Conservation (phyloP, 2,329 filamentous ascomycete species). For the Fusarium robinianum region DNA sequence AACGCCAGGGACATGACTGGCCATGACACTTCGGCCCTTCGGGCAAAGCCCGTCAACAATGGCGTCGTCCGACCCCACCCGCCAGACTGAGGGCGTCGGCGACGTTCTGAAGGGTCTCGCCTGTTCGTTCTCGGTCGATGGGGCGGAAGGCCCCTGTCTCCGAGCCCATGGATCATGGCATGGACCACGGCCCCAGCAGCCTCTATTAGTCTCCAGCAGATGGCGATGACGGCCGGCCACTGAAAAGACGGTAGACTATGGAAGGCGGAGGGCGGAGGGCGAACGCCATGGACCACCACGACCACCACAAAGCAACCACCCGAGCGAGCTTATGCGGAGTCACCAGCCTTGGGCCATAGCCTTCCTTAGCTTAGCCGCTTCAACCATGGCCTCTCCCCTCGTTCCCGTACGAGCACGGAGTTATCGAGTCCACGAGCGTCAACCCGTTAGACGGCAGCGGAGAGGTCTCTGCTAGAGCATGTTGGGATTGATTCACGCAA, state of each 20-base stretch:
- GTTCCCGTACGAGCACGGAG: slow-evolving; percentile 5
- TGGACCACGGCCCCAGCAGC: slow-evolving; percentile 2
- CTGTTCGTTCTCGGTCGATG: slow-evolving; percentile 17
- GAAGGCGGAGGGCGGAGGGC: no score
- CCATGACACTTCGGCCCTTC: slow-evolving; percentile 18
- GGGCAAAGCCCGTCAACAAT: slow-evolving; percentile 28
- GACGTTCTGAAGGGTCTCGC: slow-evolving; percentile 20
- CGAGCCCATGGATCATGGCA: slow-evolving; percentile 23
- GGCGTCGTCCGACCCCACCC: slow-evolving; percentile 25
- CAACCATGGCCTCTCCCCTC: slow-evolving; percentile 17
- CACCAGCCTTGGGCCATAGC: neutral
- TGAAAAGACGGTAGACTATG: slow-evolving; percentile 13
- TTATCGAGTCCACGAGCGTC: neutral
- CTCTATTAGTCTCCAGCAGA: neutral
- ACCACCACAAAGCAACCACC: slow-evolving; percentile 8
- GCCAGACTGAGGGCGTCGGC: slow-evolving; percentile 17
- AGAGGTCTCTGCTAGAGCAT: neutral
- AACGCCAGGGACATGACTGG: slow-evolving; percentile 34
- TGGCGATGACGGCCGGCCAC: slow-evolving; percentile 5
- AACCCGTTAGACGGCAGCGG: neutral
- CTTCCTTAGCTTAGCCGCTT: slow-evolving; percentile 24
- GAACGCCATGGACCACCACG: no score
- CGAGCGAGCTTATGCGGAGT: slow-evolving; percentile 14
- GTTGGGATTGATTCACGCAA: slow-evolving; percentile 14
- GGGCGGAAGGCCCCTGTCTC: slow-evolving; percentile 28